A percentile compares a stretch with the other conserved stretches of the same genome.
Conservation (phyloP, 2,329 filamentous ascomycete species). For the Curvularia eragrostidis region DNA sequence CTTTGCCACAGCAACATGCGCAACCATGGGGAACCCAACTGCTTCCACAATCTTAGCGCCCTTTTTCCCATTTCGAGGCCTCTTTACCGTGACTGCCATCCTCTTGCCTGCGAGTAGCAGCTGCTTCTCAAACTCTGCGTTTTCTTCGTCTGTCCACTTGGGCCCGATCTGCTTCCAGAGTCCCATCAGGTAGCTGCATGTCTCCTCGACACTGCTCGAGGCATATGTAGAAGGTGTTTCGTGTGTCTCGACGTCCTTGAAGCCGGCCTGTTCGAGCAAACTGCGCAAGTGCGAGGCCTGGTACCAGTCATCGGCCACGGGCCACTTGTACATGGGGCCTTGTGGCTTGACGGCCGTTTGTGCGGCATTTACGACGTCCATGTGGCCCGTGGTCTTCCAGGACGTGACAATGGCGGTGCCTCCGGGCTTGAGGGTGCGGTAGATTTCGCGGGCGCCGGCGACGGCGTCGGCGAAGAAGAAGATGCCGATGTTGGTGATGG, state of each 20-base stretch:
- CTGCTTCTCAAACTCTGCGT: slow-evolving; percentile 9
- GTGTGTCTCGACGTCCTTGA: slow-evolving; percentile 11
- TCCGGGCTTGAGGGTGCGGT: slow-evolving; percentile 46
- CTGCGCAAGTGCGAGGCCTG: slow-evolving; percentile 11
- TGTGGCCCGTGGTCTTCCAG: slow-evolving; percentile 20
- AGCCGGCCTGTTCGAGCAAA: slow-evolving; percentile 13
- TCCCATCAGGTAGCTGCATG: slow-evolving; percentile 8
- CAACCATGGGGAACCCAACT: slow-evolving; percentile 13
- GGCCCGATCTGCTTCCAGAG: slow-evolving; percentile 12
- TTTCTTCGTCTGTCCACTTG: slow-evolving; percentile 15
- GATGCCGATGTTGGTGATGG: slow-evolving; percentile 51
- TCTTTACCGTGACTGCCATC: background rate
- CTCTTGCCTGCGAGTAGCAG: slow-evolving; percentile 3
- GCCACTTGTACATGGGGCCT: slow-evolving; percentile 15
- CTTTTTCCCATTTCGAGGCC: slow-evolving; percentile 7
- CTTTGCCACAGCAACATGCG: slow-evolving; percentile 16
- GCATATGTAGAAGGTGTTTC: slow-evolving; percentile 18
- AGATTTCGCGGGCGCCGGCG: slow-evolving; percentile 36
- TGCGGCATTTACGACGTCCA: slow-evolving; percentile 10
- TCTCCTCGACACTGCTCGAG: slow-evolving; percentile 8
- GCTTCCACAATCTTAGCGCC: slow-evolving; percentile 11
- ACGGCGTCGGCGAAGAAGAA: slow-evolving; percentile 43
- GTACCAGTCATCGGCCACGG: slow-evolving; percentile 24
- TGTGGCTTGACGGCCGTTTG: slow-evolving; percentile 14
- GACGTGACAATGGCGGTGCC: slow-evolving; percentile 45